Conservation (phyloP, 2,329 filamentous ascomycete species). For the Apiospora malaysiana region DNA sequence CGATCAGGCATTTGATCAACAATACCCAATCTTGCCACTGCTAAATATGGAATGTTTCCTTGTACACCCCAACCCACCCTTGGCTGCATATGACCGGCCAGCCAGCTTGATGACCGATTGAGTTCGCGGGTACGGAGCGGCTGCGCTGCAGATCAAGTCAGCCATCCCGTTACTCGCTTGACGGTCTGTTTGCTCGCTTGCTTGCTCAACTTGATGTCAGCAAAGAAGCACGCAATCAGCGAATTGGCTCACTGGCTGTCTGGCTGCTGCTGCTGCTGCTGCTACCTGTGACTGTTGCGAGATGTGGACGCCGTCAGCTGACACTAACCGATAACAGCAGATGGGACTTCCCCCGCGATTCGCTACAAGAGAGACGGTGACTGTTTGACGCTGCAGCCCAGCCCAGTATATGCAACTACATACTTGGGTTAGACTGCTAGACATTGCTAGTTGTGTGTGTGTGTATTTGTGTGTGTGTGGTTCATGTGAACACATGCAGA, state of each 20-base stretch:
- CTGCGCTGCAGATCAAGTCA: background rate
- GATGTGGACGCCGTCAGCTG: constrained; percentile 5
- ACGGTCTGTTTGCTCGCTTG: background rate
- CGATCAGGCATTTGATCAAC: background rate
- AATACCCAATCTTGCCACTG: background rate
- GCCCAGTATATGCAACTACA: background rate
- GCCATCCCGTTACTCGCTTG: constrained; percentile 2
- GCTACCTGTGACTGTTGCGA: background rate
- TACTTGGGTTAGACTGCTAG: background rate
- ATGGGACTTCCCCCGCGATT: background rate
- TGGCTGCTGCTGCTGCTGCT: too few species aligned
- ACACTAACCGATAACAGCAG: background rate
- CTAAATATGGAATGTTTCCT: constrained; percentile 6
- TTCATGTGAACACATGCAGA: constrained; percentile 13
- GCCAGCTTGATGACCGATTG: background rate
- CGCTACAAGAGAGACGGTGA: background rate
- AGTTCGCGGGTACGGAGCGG: constrained; percentile 6
- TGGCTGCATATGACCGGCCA: background rate
- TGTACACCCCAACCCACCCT: background rate
- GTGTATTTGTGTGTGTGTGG: background rate
- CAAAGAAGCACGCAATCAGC: background rate
- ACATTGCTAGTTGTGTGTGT: background rate
- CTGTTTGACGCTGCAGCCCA: constrained; percentile 4
- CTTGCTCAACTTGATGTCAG: background rate
- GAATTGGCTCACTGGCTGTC: background rate